phyloP scores from a whole-genome alignment of 352 stramenopile genomes.

The Pythium myriotylum region DNA sequence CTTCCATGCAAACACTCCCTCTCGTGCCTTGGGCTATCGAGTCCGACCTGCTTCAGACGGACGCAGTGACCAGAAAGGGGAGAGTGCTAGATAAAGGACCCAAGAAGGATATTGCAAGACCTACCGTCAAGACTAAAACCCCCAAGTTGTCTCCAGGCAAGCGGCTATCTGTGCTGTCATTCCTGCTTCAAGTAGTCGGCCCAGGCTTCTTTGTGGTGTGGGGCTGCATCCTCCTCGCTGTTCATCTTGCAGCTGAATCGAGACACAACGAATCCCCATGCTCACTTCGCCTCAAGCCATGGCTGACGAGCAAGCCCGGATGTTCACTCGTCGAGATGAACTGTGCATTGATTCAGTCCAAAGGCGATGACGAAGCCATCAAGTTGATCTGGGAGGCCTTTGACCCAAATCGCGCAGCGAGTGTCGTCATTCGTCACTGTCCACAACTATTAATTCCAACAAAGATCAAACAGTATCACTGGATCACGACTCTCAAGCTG shows the following conservation, averaged over 20 bases:
- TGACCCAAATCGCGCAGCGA: constrained; percentile 1
- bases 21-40: too few species aligned
- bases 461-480: neutral
- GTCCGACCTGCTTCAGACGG: too few species aligned
- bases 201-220: constrained; percentile 2
- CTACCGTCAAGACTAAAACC: too few species aligned
- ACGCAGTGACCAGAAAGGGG: too few species aligned
- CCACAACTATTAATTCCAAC: neutral
- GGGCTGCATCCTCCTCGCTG: neutral
- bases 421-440: constrained; percentile 23
- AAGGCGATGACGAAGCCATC: neutral
- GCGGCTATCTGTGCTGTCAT: neutral
- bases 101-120: too few species aligned
- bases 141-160: too few species aligned
- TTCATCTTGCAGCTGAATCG: constrained; percentile 5
- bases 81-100: too few species aligned
- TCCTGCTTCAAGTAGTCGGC: neutral
- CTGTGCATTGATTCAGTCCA: constrained; percentile 4
- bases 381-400: neutral
- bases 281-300: neutral
- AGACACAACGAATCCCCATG: neutral
- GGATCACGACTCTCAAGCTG: constrained; percentile 12
- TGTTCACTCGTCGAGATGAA: constrained; percentile 15
- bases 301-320: constrained; percentile 2
- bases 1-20: too few species aligned